Evolutionary conservation across 1,284 basidiomycete genomes (phyloP), one percentile per base, ranked within the genome.

Genomic region (Melampsora americana): DNA sequence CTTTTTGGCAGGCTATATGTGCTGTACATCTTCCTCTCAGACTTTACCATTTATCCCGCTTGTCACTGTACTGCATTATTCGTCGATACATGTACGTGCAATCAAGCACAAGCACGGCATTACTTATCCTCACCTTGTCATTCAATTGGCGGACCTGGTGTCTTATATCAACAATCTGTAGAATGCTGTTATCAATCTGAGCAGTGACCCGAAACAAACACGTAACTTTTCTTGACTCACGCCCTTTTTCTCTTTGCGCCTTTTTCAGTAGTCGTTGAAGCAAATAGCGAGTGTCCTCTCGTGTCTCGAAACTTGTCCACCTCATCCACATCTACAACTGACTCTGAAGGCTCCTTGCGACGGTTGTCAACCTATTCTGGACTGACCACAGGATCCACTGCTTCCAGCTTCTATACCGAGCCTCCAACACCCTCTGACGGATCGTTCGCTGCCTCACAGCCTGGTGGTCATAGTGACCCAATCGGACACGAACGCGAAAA

Each of bases 321-420:
- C 14, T 74, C 71, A 7, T 46, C 48, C 12, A 16, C 64, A 20
- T 9, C 71, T 50, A 48, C 71, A 12, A 28, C 46, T 32, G 71
- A 74, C 35, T 60, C 64, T 23, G 44, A 59, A 28, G 71, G 28
- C 14, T 74, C 50, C 39, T 59, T 74, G 39, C 48, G 71, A 56
- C 71, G 71, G 9, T 65, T 74, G 32, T 74, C 71, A 42, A 66
- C 64, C 5, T 50, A 48, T n/a, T 74, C 71, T 50, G 71, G 71
- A n/a, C 30, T 66, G 32, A 74, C 71, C 14, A 74, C 59, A 39
- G 71, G 64, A 56, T 74, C 71, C 35, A 62, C 66, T 30, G 50
- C 64, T 30, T 65, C 46, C 35, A 59, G 28, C 39, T 60, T 30
- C n/a, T 48, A 62, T 48, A 66, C 48, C 23, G 71, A 74, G 44